Base-by-base conservation (phyloP, 108 stramenopile species). In the Cyclotella baltica region DNA sequence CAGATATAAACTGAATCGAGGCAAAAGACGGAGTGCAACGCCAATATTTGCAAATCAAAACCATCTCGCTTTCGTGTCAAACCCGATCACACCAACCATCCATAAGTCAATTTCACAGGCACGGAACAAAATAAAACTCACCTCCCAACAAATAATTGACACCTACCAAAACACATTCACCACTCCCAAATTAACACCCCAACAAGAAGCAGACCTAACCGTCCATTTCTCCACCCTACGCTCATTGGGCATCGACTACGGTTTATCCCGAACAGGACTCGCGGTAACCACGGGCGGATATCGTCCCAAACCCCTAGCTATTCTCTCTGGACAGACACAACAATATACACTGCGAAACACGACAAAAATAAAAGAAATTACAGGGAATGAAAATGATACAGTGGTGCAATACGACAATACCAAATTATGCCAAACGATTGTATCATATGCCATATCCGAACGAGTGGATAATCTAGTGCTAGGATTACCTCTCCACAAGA, bases 231-330 rank as follows among this genome's bases (percentile, higher is more conserved):
- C 68, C 16, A 70, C 53, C 33, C 76, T 77, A 4, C 76, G 76
- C 40, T 88, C 88, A 0, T 77, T 95, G 51, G 94, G 94, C 0
- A 89, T 95, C 22, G 94, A 95, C 69, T 95, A 91, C 58, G 94
- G 94, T 10, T 73, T 90, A 10, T 85, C 83, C 36, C 88, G 90
- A 11, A 95, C 94, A 11, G 94, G 94, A 25, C 47, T 95, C 37
- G 94, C 92, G 34, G 74, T 87, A 16, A 87, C 92, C 19, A 80
- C 85, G 4, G 76, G 81, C 23, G 91, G 91, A 23, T 92, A 88
- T 67, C 67, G 82, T 36, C 94, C 94, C n/a, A 73, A 77, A 38
- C 90, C 92, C 1, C 48, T 95, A 6, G 73, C 74, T 28, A 92
- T 95, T 27, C 59, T 94, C 34, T 66, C 80, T 13, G 76, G 81